Evolutionary conservation across 495 filamentous ascomycete species (phyloP), one percentile per base, ranked within the genome.

Genomic region (Lasiosphaeris hirsuta): DNA sequence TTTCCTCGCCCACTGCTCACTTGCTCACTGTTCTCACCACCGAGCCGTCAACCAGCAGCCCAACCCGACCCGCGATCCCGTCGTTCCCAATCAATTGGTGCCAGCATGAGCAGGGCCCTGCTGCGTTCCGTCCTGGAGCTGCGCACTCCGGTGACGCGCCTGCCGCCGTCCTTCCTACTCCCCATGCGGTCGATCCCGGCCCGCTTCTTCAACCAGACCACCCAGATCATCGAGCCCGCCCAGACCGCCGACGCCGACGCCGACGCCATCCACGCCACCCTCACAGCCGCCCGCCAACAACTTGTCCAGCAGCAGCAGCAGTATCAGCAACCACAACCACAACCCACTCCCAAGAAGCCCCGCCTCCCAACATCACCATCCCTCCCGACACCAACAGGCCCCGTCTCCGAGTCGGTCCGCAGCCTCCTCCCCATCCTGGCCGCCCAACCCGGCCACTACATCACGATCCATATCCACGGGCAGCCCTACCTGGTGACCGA

Each of bases 401-500:
- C 64, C 62, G 69, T 87, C 64, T 75, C 75, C 53, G 67, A 78
- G 38, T 83, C 84, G 7, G 78, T 93, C 58, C 78, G 81, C 52
- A 68, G 82, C 39, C 81, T 89, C 36, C 87, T 96, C 50, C 89
- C 93, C 3, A 78, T 90, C 57, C 85, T 98, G 39, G 78, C 79
- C 58, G 77, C 86, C 39, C 94, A 98, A 72, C 79, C 83, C 8
- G 78, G 83, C 0, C 90, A 96, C 81, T 98, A 95, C 81, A 84
- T 94, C 57, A 88, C 86, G 23, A 80, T 88, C 9, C 90, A 94
- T 74, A 85, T 98, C 65, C 90, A 98, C 76, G 87, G 84, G 4
- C 80, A 80, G 15, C 90, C 92, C 14, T 98, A 96, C 81, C 90
- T 97, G 5, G 81, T 97, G 59, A 97, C 91, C 0, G 74, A 72